A percentile compares a stretch with the other conserved stretches of the same genome.
These are phyloP conservation scores for Primulina eburnea DNA, from an alignment of 257 asterid species.

Conservation along the genomic window DNA sequence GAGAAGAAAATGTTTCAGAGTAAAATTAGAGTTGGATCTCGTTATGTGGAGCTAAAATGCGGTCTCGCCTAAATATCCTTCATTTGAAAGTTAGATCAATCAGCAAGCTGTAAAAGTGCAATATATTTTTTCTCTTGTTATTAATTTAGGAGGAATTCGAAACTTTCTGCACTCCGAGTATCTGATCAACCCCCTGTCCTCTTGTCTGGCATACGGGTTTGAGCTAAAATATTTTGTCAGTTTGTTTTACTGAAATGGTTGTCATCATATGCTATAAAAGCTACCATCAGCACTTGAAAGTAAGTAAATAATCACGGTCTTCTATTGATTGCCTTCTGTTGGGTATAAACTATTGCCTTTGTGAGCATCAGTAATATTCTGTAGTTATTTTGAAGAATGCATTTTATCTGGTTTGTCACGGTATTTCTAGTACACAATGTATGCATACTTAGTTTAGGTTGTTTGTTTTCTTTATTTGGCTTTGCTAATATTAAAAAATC, in stretches of 20 bases:
- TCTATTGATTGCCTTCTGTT: slow-evolving; percentile 8
- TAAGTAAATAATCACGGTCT: neutral
- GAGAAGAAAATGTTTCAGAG: neutral
- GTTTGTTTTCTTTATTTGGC: neutral
- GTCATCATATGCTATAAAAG: neutral
- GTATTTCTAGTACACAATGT: neutral
- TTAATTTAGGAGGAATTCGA: neutral
- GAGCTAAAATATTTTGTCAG: neutral
- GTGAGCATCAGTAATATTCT: neutral
- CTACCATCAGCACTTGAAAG: neutral
- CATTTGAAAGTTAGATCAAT: neutral
- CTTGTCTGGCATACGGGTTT: neutral
- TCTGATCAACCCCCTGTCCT: neutral
- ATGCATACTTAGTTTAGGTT: neutral
- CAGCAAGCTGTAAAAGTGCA: neutral
- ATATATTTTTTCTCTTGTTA: neutral
- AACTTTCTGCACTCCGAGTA: neutral
- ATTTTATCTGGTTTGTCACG: neutral
- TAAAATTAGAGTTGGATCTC: neutral
- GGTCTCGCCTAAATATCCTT: neutral
- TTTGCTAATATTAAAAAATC: neutral
- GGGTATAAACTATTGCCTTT: neutral
- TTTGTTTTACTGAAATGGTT: neutral
- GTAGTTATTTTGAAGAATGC: slow-evolving; percentile 1
- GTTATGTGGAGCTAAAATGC: neutral